These are phyloP conservation scores for Fusarium sp. DNA, from an alignment of 2,329 filamentous ascomycete species.

Conservation along the genomic window DNA sequence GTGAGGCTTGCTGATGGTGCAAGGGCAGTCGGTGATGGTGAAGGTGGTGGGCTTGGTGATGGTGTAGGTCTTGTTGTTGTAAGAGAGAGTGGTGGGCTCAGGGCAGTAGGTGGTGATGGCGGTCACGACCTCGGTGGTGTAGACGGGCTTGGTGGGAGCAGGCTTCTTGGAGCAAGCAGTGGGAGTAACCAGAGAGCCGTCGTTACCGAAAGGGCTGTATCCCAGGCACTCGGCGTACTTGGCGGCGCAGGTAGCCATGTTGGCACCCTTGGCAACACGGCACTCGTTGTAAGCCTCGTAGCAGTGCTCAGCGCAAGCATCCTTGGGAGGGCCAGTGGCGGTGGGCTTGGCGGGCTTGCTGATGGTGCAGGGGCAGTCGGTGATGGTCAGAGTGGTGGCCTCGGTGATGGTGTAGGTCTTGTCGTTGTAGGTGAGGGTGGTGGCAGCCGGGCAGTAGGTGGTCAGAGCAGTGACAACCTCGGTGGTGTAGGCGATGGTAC, in stretches of 20 bases:
- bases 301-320: conserved; percentile 33
- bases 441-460: conserved; percentile 75
- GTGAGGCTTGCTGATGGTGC: conserved; percentile 65
- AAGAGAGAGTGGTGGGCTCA: conserved; percentile 67
- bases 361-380: conserved; percentile 73
- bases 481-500: conserved; percentile 64
- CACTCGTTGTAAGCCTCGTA: conserved; percentile 25
- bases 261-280: conserved; percentile 21
- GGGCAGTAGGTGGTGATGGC: conserved; percentile 77
- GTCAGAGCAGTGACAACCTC: conserved; percentile 72
- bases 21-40: conserved; percentile 74
- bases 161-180: conserved; percentile 30
- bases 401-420: conserved; percentile 74
- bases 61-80: conserved; percentile 72
- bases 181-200: conserved; percentile 25
- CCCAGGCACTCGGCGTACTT: conserved; percentile 36
- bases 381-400: conserved; percentile 73
- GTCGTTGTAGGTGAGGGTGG: conserved; percentile 67
- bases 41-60: conserved; percentile 72
- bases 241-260: conserved; percentile 37
- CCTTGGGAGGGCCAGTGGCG: conserved; percentile 20
- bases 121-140: conserved; percentile 69
- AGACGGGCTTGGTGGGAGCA: background rate
- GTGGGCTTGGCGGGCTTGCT: conserved; percentile 54
- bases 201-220: conserved; percentile 34